Base-by-base conservation (phyloP, 1,284 basidiomycete species). In the Puccinia polysora region DNA sequence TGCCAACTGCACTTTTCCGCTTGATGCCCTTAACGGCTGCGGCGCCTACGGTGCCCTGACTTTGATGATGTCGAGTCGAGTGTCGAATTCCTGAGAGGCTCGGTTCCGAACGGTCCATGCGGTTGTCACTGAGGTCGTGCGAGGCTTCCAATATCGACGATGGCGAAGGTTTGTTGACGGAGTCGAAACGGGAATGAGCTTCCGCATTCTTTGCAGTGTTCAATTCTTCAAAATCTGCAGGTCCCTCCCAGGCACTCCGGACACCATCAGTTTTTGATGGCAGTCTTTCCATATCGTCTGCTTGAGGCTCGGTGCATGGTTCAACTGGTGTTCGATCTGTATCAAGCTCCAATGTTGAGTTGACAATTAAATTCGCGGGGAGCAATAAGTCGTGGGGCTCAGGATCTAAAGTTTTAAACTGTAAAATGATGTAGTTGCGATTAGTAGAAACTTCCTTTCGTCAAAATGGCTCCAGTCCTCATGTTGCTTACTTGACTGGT, bases 401-500 rank as follows among this genome's bases (percentile, higher is more conserved):
- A n/a, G n/a, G n/a, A n/a, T n/a, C n/a, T n/a, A n/a, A n/a, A n/a
- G n/a, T 18, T 2, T 56, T 18, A 30, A 18, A 32, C 18, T 12
- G 25, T 23, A 38, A 20, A 8, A 53, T 12, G 34, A 28, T 40
- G 36, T n/a, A n/a, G n/a, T n/a, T 10, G 10, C n/a, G 43, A n/a
- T n/a, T 10, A 10, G 10, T 45, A n/a, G n/a, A 45, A 45, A 10
- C n/a, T 45, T 45, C n/a, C 43, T 10, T 10, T 10, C n/a, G 43
- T 45, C 43, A 10, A 45, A 45, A n/a, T 10, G n/a, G 10, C 10
- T 45, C 10, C 10, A 10, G 12, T n/a, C 12, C 6, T 14, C 14
- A 58, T 36, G 30, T 28, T 28, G 32, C 20, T 2, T 55, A 70
- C 67, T 25, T 70, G 36, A 38, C 56, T 70, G 2, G 20, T 36